Conservation (phyloP, 192 early-diverging fungal species). For the Gonapodya sp. region DNA sequence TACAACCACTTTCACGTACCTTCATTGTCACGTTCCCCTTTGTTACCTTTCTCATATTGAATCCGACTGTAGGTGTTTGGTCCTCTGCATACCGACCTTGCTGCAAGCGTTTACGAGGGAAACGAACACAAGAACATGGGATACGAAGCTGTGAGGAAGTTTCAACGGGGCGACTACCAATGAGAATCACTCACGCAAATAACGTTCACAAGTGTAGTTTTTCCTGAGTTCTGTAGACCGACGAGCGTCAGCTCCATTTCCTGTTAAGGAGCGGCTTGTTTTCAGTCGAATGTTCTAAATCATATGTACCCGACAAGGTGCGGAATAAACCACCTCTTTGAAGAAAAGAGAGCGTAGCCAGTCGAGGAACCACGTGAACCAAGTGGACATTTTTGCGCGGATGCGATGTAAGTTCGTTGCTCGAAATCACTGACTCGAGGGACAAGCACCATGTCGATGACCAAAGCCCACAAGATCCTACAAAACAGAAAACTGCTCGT, state of each 20-base stretch:
- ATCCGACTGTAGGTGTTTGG: conserved; percentile 95
- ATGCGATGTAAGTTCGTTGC: no score
- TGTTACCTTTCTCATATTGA: conserved; percentile 94
- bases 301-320: background rate
- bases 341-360: conserved; percentile 76
- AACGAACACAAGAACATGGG: conserved; percentile 8
- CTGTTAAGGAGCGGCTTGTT: background rate
- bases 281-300: background rate
- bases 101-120: conserved; percentile 24
- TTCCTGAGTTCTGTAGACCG: conserved; percentile 75
- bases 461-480: background rate
- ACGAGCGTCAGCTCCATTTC: conserved; percentile 87
- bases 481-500: no score
- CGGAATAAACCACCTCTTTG: conserved; percentile 35
- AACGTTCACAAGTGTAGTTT: conserved; percentile 77
- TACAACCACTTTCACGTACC: background rate
- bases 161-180: no score
- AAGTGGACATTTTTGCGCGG: conserved; percentile 34
- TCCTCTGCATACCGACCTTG: conserved; percentile 76
- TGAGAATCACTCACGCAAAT: conserved; percentile 53
- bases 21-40: conserved; percentile 93
- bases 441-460: background rate
- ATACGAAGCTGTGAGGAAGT: no score
- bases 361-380: conserved; percentile 46
- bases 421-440: background rate